Percentiles rank a stretch among this genome's conserved stretches.
Conservation (phyloP, 1,284 basidiomycete species). For the Tilletia setariae region DNA sequence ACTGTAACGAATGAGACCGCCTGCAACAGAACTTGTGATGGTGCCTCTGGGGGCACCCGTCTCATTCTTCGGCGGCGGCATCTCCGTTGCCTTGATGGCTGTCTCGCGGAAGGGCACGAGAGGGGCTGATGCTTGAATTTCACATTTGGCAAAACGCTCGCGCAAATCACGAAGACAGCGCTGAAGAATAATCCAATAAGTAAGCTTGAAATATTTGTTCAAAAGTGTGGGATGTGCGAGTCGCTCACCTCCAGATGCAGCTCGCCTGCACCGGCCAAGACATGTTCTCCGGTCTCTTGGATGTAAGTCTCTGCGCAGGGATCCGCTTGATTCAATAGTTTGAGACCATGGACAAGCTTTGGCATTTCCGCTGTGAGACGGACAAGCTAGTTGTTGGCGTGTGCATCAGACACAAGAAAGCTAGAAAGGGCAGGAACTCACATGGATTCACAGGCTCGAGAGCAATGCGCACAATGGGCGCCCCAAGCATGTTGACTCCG, state of each 20-base stretch:
- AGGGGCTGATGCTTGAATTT: constrained; percentile 87
- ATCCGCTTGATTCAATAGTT: constrained; percentile 88
- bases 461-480: constrained; percentile 92
- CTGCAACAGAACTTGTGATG: constrained; percentile 67
- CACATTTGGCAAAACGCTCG: constrained; percentile 88
- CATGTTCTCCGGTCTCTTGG: constrained; percentile 94
- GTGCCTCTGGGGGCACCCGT: constrained; percentile 72
- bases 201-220: not conserved
- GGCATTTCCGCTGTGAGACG: constrained; percentile 67
- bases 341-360: constrained; percentile 81
- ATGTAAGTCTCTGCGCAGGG: constrained; percentile 96
- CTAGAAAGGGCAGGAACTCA: constrained; percentile 33
- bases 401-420: too few relatives aligned
- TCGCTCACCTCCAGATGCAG: constrained; percentile 82
- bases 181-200: constrained; percentile 57
- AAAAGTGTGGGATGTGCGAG: not conserved
- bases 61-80: constrained; percentile 76
- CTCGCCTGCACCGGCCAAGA: constrained; percentile 93
- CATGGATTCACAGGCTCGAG: constrained; percentile 78
- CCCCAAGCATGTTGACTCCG: constrained; percentile 51
- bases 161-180: constrained; percentile 90
- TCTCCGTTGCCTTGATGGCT: constrained; percentile 68
- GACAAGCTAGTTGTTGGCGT: not conserved
- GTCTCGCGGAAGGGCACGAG: constrained; percentile 98
- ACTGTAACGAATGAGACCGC: constrained; percentile 75